Evolutionary conservation across 228 moss, liverwort and hornwort genomes (phyloP), one percentile per base, ranked within the genome.

Genomic region (Sphagnum magellanicum): DNA sequence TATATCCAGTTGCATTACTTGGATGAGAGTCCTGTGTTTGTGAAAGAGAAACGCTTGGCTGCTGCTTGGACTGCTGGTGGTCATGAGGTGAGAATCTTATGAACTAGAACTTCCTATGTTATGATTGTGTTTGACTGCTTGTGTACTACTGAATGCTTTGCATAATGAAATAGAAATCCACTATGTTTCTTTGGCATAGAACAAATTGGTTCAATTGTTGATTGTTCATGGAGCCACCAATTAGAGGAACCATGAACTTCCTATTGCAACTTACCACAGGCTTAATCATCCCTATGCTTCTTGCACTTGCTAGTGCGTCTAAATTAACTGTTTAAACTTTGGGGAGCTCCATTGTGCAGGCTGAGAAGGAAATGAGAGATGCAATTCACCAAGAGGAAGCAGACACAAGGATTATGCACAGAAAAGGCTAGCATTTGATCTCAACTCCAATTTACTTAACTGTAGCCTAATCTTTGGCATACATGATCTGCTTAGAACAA

Each of bases 11-110:
- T 94, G 4, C 87, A 81, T 6, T 94, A 94, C 66, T 67, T 94
- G 64, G 94, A 94, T 55, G 88, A 91, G 32, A 82, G 82, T 50
- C 94, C 91, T 6, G 65, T 91, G 51, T 94, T 91, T 74, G 84
- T 75, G n/a, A 94, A 89, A 71, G 94, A 91, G 50, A 77, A 83
- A 4, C 80, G 88, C 11, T 67, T 89, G n/a, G 91, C 94, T 5
- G 55, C 49, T 66, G 91, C 91, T 49, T 94, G 91, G 84, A 72
- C 50, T 16, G 65, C 10, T 1, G 91, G 94, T 67, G 89, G 94
- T 49, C 72, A 70, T 64, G 65, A 84, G 82, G 94, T 89, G 74
- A 53, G 55, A 55, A 55, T 55, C 55, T 8, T 12, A 55, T 55
- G 8, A 8, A 8, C 55, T 55, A 55, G 8, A 55, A 55, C 55